phyloP scores from a whole-genome alignment of 163 green algal genomes.

The Scenedesmus sp. region DNA sequence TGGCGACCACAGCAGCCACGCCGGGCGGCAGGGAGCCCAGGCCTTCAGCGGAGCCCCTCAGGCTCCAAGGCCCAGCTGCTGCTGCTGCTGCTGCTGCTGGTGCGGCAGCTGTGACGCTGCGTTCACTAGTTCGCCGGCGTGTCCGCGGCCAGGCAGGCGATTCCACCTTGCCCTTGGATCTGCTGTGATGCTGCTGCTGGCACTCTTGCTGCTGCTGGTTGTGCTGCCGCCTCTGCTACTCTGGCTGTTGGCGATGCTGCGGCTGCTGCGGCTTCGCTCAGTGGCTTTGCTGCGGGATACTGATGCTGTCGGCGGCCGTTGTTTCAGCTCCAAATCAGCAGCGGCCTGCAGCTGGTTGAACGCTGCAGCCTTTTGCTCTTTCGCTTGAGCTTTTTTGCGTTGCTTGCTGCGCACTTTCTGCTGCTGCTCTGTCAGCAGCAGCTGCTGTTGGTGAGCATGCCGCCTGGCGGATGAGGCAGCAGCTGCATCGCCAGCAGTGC shows the following conservation, averaged over 20 bases:
- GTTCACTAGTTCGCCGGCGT: background rate
- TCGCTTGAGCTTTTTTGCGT: background rate
- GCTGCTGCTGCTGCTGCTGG: background rate
- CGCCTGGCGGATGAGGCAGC: background rate
- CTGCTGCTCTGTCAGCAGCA: background rate
- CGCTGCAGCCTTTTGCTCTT: background rate
- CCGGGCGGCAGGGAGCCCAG: background rate
- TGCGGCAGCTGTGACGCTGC: background rate
- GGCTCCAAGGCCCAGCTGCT: background rate
- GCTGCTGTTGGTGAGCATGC: background rate
- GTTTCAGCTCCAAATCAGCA: constrained; percentile 9
- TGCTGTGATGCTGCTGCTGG: background rate
- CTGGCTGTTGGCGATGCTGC: background rate
- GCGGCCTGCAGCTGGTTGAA: constrained; percentile 12
- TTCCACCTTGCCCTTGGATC: background rate
- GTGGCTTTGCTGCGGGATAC: background rate
- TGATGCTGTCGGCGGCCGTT: background rate
- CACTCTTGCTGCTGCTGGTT: background rate
- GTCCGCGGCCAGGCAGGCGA: background rate
- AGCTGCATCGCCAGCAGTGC: background rate
- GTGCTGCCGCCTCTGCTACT: background rate
- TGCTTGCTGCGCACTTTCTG: background rate
- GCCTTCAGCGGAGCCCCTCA: too few species aligned
- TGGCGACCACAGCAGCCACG: background rate
- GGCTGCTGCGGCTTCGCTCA: constrained; percentile 14